Evolutionary conservation across 2,329 filamentous ascomycete species (phyloP).

Genomic region (Phialophora verrucosa): DNA sequence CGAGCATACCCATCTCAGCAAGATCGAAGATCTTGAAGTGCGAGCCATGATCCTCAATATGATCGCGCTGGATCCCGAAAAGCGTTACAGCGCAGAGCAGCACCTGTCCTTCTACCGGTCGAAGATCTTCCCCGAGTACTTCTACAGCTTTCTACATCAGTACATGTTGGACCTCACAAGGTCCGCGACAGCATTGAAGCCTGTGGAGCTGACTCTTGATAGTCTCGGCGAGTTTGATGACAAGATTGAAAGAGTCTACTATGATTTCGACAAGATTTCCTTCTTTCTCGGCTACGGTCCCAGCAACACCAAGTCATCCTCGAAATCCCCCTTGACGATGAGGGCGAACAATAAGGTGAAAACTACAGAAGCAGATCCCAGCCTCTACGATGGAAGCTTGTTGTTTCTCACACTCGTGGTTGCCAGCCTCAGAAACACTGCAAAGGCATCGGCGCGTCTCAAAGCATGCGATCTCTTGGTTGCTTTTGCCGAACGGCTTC

Average conservation of each 20-base stretch:
- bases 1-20: constrained; percentile 75
- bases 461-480: constrained; percentile 89
- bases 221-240: constrained; percentile 90
- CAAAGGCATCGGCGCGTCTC: constrained; percentile 82
- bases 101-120: constrained; percentile 90
- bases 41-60: constrained; percentile 91
- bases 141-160: constrained; percentile 95
- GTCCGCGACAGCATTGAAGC: constrained; percentile 76
- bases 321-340: constrained; percentile 41
- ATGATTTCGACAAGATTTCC: constrained; percentile 97
- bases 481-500: constrained; percentile 87
- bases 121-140: constrained; percentile 94
- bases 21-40: constrained; percentile 86
- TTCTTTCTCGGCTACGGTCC: constrained; percentile 76
- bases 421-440: constrained; percentile 86
- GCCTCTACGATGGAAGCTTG: constrained; percentile 84
- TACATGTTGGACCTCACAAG: constrained; percentile 97
- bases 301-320: constrained; percentile 38
- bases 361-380: constrained; percentile 54
- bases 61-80: constrained; percentile 92
- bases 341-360: constrained; percentile 73
- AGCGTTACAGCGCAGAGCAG: constrained; percentile 89
- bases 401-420: constrained; percentile 90
- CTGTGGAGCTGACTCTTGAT: constrained; percentile 69
- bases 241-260: constrained; percentile 88